phyloP scores from a whole-genome alignment of 2,329 filamentous ascomycete species.

The Ophiostoma sp. region DNA sequence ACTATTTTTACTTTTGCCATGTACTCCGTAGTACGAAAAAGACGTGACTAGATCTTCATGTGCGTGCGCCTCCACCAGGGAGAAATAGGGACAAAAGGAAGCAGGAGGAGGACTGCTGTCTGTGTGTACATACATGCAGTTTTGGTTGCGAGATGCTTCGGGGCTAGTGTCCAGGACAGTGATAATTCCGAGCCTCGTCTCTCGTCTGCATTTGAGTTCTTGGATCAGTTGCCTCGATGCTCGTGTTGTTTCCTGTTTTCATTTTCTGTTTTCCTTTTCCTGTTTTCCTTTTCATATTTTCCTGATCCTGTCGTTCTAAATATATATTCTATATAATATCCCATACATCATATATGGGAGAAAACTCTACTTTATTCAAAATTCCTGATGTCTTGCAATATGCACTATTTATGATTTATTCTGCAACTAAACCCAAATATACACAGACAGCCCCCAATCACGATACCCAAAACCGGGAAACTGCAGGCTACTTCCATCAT shows the following conservation, averaged over 20 bases:
- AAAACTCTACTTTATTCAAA: no score
- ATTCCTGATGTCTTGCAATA: no score
- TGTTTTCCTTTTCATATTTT: not conserved
- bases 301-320: no score
- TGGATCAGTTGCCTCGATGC: no score
- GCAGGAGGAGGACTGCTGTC: not conserved
- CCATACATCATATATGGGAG: no score
- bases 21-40: not conserved
- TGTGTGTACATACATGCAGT: not conserved
- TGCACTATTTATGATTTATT: no score
- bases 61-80: not conserved
- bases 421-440: no score
- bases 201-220: no score
- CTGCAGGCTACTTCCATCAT: not conserved
- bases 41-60: constrained; percentile 7
- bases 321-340: no score
- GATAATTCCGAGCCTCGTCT: constrained; percentile 10
- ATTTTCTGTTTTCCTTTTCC: not conserved
- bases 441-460: no score
- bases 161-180: not conserved
- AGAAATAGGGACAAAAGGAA: not conserved
- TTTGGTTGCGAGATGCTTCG: no score
- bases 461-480: no score
- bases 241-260: not conserved
- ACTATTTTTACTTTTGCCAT: not conserved